phyloP scores from a whole-genome alignment of 805 yeast species.

The Hanseniaspora singularis region DNA sequence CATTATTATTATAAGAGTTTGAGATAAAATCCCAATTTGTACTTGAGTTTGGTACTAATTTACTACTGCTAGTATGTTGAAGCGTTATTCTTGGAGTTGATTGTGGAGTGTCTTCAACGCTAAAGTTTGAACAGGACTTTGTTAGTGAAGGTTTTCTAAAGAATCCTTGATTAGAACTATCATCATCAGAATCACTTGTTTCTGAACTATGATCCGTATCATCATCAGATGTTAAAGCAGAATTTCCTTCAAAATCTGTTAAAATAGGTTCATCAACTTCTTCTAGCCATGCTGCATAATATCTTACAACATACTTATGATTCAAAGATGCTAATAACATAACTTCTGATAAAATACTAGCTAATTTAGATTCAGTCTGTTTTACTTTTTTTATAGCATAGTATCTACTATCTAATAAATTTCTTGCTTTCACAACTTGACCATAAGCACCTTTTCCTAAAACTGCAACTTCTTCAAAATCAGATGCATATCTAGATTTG shows the following conservation, averaged over 20 bases:
- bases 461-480: slow-evolving; percentile 86
- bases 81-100: neutral
- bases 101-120: slow-evolving; percentile 15
- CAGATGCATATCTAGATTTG: slow-evolving; percentile 71
- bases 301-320: slow-evolving; percentile 91
- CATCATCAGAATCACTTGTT: neutral
- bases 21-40: slow-evolving; percentile 56
- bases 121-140: slow-evolving; percentile 25
- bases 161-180: slow-evolving; percentile 5
- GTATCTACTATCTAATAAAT: slow-evolving; percentile 83
- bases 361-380: slow-evolving; percentile 67
- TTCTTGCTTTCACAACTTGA: slow-evolving; percentile 94
- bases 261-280: slow-evolving; percentile 37
- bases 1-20: slow-evolving; percentile 35
- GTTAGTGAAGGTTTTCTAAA: slow-evolving; percentile 25
- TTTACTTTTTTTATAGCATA: slow-evolving; percentile 89
- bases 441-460: slow-evolving; percentile 95
- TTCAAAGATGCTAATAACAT: slow-evolving; percentile 81
- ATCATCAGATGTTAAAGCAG: slow-evolving; percentile 20
- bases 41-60: slow-evolving; percentile 11
- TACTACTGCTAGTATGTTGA: neutral
- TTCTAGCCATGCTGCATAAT: slow-evolving; percentile 96
- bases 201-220: slow-evolving; percentile 16
- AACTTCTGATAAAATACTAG: slow-evolving; percentile 79
- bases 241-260: slow-evolving; percentile 28